Percentiles rank a stretch among this genome's conserved stretches.
phyloP scores from a whole-genome alignment of 2,329 filamentous ascomycete species.

The Diaporthe destruens region DNA sequence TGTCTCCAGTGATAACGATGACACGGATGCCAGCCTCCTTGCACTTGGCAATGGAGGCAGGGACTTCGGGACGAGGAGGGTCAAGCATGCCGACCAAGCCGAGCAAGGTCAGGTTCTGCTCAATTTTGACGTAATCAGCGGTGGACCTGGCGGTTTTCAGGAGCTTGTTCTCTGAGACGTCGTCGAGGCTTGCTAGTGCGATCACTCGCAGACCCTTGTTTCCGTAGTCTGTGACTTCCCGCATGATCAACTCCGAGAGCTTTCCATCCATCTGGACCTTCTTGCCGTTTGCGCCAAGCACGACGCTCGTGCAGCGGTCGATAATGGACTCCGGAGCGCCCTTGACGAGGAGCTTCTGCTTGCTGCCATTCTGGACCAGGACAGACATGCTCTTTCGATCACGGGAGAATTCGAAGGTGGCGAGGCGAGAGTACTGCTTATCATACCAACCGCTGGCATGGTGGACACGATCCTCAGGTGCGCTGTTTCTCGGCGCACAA shows the following conservation, averaged over 20 bases:
- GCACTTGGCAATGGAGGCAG: conserved; percentile 87
- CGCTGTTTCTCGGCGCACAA: conserved; percentile 68
- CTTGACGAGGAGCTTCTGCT: conserved; percentile 91
- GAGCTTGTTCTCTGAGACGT: conserved; percentile 78
- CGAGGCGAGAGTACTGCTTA: conserved; percentile 77
- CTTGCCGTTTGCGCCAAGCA: conserved; percentile 84
- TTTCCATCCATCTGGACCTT: conserved; percentile 78
- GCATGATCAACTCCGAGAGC: conserved; percentile 77
- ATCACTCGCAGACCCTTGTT: conserved; percentile 95
- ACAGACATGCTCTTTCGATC: conserved; percentile 99
- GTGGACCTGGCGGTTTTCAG: conserved; percentile 83
- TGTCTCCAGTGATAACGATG: conserved; percentile 98
- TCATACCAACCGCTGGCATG: conserved; percentile 89
- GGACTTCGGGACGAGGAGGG: conserved; percentile 92
- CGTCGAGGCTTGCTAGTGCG: conserved; percentile 86
- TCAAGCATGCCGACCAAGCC: conserved; percentile 97
- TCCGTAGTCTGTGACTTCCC: conserved; percentile 89
- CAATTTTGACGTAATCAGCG: conserved; percentile 85
- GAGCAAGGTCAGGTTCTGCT: conserved; percentile 94
- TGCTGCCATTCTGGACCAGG: conserved; percentile 76
- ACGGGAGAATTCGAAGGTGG: conserved; percentile 96
- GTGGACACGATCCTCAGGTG: conserved; percentile 77
- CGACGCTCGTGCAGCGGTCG: conserved; percentile 86
- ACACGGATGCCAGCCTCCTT: conserved; percentile 94
- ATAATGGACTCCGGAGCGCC: conserved; percentile 95